A percentile compares a stretch with the other conserved stretches of the same genome.
These are phyloP conservation scores for Fragosphaeria purpurea DNA, from an alignment of 2,329 filamentous ascomycete species.

Conservation along the genomic window DNA sequence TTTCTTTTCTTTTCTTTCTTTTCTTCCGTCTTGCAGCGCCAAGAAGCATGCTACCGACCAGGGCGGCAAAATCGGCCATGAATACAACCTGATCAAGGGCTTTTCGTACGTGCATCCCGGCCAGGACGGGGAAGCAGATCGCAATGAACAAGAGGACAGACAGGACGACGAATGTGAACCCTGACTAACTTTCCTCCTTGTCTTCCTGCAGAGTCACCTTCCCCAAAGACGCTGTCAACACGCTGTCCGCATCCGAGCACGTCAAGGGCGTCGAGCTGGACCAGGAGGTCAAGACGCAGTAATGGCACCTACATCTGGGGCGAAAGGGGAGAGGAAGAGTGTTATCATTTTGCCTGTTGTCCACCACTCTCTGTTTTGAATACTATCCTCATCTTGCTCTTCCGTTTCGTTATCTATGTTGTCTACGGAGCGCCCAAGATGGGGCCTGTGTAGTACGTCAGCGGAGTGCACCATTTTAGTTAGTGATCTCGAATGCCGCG, in stretches of 20 bases:
- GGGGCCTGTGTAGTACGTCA: too few species aligned
- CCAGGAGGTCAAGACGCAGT: slow-evolving; percentile 61
- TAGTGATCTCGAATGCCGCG: too few species aligned
- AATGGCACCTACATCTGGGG: neutral
- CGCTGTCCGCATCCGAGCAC: slow-evolving; percentile 59
- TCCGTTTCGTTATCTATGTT: too few species aligned
- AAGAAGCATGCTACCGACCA: slow-evolving; percentile 66
- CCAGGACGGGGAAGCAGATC: neutral
- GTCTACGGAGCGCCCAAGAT: too few species aligned
- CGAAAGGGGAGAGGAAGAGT: too few species aligned
- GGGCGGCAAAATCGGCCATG: slow-evolving; percentile 75
- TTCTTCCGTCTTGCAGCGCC: slow-evolving; percentile 38
- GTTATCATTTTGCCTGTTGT: too few species aligned
- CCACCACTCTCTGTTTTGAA: too few species aligned
- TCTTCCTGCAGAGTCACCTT: slow-evolving; percentile 54
- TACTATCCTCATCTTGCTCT: too few species aligned
- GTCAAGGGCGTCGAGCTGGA: slow-evolving; percentile 69
- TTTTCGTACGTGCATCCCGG: slow-evolving; percentile 63
- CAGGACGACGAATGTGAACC: too few species aligned
- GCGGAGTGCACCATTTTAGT: too few species aligned
- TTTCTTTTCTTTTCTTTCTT: too few species aligned
- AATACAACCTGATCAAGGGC: slow-evolving; percentile 81
- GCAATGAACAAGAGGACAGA: neutral
- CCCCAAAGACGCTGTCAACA: slow-evolving; percentile 53
- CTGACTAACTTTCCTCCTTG: neutral